Percentiles rank a stretch among this genome's conserved stretches.
Evolutionary conservation across 139 green algal genomes (phyloP).

Genomic region (Mesostigma viride): DNA sequence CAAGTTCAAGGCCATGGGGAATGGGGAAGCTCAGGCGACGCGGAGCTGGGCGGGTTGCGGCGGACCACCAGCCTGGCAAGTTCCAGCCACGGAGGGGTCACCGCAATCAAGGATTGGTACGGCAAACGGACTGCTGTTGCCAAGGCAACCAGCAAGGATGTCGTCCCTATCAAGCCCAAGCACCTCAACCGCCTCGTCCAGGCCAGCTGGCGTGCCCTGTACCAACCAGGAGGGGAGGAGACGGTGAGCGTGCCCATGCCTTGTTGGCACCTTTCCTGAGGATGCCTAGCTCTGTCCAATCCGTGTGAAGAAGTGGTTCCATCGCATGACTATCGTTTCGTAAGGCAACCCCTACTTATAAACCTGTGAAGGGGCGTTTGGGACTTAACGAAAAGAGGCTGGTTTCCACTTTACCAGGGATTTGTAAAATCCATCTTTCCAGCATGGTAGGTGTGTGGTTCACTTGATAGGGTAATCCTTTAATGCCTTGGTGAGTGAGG

Average conservation of each 20-base stretch:
- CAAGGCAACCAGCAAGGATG: constrained; percentile 1
- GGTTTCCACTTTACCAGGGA: too few relatives aligned
- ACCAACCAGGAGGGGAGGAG: not conserved
- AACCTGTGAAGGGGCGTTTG: too few relatives aligned
- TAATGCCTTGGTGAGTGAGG: too few relatives aligned
- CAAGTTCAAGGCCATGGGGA: too few relatives aligned
- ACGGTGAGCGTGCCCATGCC: not conserved
- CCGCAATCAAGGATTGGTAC: constrained; percentile 8
- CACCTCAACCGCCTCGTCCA: constrained; percentile 6
- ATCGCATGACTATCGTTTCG: not conserved
- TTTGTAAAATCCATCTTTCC: too few relatives aligned
- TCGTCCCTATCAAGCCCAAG: not conserved
- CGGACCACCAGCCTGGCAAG: too few relatives aligned
- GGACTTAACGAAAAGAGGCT: too few relatives aligned
- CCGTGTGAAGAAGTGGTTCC: not conserved
- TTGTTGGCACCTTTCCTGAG: not conserved
- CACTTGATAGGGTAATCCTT: too few relatives aligned
- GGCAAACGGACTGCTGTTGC: not conserved
- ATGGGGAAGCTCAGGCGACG: too few relatives aligned
- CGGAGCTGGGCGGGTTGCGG: too few relatives aligned
- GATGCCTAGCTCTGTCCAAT: not conserved
- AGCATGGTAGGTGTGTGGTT: too few relatives aligned
- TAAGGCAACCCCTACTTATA: not conserved
- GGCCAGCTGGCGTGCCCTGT: not conserved
- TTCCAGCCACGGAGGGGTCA: too few relatives aligned